Conservation (phyloP, 257 asterid species). For the Paulownia fortunei region DNA sequence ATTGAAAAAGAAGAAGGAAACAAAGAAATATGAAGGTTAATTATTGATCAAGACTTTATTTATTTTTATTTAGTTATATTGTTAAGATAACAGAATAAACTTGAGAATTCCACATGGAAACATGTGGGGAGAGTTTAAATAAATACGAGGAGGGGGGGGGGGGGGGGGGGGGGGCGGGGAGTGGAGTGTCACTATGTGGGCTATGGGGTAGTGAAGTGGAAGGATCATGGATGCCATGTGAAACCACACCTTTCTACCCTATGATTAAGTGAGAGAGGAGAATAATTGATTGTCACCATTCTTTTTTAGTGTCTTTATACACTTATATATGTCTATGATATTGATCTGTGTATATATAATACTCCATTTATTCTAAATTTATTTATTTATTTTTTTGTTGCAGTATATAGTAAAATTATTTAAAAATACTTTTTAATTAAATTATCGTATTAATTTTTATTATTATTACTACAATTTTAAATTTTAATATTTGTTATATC, state of each 20-base stretch:
- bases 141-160: too few relatives aligned
- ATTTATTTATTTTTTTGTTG: too few relatives aligned
- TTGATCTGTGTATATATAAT: too few relatives aligned
- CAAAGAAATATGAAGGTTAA: background rate
- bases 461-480: background rate
- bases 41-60: background rate
- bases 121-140: conserved; percentile 38
- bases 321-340: background rate
- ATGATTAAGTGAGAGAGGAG: conserved; percentile 11
- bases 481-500: too few relatives aligned
- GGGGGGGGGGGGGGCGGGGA: background rate
- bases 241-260: background rate
- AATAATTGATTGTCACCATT: background rate
- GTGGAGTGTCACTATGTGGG: conserved; percentile 38
- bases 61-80: background rate
- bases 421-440: background rate
- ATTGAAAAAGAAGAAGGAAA: background rate
- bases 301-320: background rate
- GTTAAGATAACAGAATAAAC: conserved; percentile 6
- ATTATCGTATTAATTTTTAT: background rate
- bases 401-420: background rate
- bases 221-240: conserved; percentile 44
- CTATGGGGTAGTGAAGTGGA: background rate
- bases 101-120: conserved; percentile 37
- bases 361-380: background rate